Evolutionary conservation across 2,329 filamentous ascomycete species (phyloP).

Genomic region (Aspergillus awamori): DNA sequence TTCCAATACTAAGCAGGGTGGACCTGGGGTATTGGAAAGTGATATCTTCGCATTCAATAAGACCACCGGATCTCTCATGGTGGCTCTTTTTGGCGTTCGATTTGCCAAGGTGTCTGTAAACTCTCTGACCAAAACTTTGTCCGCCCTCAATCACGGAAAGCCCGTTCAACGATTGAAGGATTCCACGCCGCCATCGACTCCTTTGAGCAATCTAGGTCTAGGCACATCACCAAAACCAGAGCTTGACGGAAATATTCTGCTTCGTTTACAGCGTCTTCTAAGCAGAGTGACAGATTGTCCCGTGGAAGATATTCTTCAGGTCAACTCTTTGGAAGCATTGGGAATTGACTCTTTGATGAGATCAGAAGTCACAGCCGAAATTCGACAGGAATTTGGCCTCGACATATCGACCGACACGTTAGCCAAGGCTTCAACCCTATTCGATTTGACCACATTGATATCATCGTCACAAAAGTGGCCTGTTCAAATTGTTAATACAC

Average conservation of each 20-base stretch:
- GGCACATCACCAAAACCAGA: neutral
- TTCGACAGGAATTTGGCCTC: constrained; percentile 16
- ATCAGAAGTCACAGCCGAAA: constrained; percentile 24
- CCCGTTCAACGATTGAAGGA: neutral
- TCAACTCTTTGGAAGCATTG: neutral
- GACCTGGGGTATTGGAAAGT: neutral
- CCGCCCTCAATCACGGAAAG: neutral
- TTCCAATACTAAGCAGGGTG: neutral
- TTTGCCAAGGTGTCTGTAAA: neutral
- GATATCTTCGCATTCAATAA: constrained; percentile 4
- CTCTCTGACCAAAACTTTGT: neutral
- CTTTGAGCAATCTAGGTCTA: neutral
- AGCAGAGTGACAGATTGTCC: neutral
- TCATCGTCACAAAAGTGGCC: neutral
- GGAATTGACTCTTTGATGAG: constrained; percentile 29
- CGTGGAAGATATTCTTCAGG: neutral
- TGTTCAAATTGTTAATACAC: neutral
- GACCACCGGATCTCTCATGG: neutral
- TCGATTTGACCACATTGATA: neutral
- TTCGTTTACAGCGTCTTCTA: neutral
- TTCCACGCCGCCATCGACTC: neutral
- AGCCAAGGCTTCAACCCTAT: neutral
- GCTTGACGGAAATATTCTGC: neutral
- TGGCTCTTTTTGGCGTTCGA: neutral
- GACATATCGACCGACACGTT: constrained; percentile 1